Evolutionary conservation across 345 rosid species (phyloP), one percentile per base, ranked within the genome.

Genomic region (Punica granatum): DNA sequence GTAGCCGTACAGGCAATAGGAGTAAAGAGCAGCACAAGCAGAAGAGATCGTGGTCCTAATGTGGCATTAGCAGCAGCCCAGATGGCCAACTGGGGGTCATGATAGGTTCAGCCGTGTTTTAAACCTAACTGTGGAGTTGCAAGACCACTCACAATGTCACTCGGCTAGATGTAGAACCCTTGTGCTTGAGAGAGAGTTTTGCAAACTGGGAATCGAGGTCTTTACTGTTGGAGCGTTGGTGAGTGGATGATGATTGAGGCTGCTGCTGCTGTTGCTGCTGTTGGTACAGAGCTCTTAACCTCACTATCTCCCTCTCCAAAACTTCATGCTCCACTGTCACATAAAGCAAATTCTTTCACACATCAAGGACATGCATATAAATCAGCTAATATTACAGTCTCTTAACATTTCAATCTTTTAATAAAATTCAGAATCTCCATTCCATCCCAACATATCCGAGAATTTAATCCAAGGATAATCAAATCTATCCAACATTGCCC

Each of bases 121-220:
- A 12, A 26, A 56, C 34, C 32, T 56, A 13, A 28, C 26, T 56
- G 61, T 4, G 30, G 32, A 13, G 61, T 56, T 30, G 33, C 61
- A 30, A 18, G 76, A 72, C 92, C 82, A 46, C 76, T 81, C 44
- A 83, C 80, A 71, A 88, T 63, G 59, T 85, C 69, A 76, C 74
- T 79, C 59, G 89, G 61, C 61, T 56, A 26, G 61, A 56, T 33
- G 16, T 56, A 26, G 61, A 70, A 67, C 88, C 95, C 79, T 84
- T 86, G 34, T 78, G 82, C 68, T 84, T 90, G 69, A 92, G 69
- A 11, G 99, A 88, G 65, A 92, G 96, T 75, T 83, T 87, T 15
- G 84, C 83, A 64, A 95, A 84, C 80, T 85, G 97, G 75, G 93
- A 83, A 65, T 95, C 98, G 8, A 92, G 85, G 76, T 92, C 98